Conservation (phyloP, 345 rosid species). For the Schrenkiella parvula region DNA sequence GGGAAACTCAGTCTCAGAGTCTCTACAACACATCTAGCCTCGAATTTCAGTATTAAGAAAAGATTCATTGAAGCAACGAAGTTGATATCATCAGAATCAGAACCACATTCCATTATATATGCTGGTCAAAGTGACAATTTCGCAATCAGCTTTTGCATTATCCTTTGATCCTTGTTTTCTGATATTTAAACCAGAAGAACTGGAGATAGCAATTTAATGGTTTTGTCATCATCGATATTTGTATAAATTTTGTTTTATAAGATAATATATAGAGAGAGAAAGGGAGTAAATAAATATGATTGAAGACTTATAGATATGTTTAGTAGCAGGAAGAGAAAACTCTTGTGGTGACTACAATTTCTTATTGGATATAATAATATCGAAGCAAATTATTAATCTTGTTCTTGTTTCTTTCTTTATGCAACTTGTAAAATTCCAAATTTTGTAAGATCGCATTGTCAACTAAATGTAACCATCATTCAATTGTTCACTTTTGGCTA, state of each 20-base stretch:
- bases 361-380: background rate
- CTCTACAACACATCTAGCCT: constrained; percentile 32
- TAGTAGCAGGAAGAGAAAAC: constrained; percentile 12
- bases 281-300: background rate
- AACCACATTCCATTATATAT: background rate
- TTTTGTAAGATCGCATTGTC: constrained; percentile 14
- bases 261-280: background rate
- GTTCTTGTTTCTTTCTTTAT: background rate
- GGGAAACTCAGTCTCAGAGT: constrained; percentile 38
- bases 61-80: background rate
- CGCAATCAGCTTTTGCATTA: background rate
- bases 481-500: background rate
- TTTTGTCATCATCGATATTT: constrained; percentile 1
- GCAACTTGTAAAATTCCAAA: constrained; percentile 24
- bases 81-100: background rate
- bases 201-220: constrained; percentile 18
- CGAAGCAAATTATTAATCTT: background rate
- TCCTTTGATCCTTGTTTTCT: constrained; percentile 20
- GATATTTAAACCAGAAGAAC: constrained; percentile 27
- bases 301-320: background rate
- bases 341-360: constrained; percentile 14
- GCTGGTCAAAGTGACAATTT: background rate
- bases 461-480: constrained; percentile 2
- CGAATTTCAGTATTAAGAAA: constrained; percentile 34
- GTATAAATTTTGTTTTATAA: background rate